These are phyloP conservation scores for Dothiorella sarmentorum DNA, from an alignment of 2,329 filamentous ascomycete genomes.

Conservation along the genomic window DNA sequence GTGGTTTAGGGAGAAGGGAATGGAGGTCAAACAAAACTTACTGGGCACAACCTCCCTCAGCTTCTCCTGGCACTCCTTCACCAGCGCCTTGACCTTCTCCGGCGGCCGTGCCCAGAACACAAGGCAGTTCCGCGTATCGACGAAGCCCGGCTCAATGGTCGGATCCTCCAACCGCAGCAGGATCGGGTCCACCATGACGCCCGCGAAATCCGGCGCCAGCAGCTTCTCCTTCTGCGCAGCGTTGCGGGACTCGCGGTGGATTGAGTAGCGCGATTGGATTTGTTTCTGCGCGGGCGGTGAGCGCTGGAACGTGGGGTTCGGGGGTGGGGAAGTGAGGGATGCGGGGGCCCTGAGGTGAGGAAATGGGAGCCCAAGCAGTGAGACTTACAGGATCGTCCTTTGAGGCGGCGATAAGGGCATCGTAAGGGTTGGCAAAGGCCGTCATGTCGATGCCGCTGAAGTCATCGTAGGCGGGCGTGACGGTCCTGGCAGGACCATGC, in stretches of 20 bases:
- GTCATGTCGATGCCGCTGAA: slow-evolving; percentile 35
- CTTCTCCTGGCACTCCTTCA: slow-evolving; percentile 64
- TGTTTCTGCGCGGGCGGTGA: slow-evolving; percentile 46
- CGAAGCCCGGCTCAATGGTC: slow-evolving; percentile 62
- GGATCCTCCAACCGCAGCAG: slow-evolving; percentile 66
- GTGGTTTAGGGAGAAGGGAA: neutral
- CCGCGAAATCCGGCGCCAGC: slow-evolving; percentile 62
- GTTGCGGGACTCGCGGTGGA: slow-evolving; percentile 73
- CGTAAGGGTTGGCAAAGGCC: slow-evolving; percentile 67
- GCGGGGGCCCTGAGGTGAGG: neutral
- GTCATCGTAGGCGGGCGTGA: slow-evolving; percentile 30
- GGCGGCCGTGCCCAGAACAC: slow-evolving; percentile 88
- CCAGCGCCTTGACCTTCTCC: slow-evolving; percentile 63
- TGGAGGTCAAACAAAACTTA: slow-evolving; percentile 45
- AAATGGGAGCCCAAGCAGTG: neutral
- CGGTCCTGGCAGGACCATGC: slow-evolving; percentile 2
- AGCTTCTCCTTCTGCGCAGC: slow-evolving; percentile 72
- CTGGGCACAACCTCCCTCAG: slow-evolving; percentile 64
- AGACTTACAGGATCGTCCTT: slow-evolving; percentile 62
- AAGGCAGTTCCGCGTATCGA: slow-evolving; percentile 75
- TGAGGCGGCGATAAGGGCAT: slow-evolving; percentile 67
- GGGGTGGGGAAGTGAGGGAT: neutral
- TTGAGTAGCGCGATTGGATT: slow-evolving; percentile 69
- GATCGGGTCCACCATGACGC: slow-evolving; percentile 72
- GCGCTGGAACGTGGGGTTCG: too few relatives aligned